Percentiles rank a stretch among this genome's conserved stretches.
Evolutionary conservation across 345 rosid species (phyloP).

Genomic region (Erucastrum elatum): DNA sequence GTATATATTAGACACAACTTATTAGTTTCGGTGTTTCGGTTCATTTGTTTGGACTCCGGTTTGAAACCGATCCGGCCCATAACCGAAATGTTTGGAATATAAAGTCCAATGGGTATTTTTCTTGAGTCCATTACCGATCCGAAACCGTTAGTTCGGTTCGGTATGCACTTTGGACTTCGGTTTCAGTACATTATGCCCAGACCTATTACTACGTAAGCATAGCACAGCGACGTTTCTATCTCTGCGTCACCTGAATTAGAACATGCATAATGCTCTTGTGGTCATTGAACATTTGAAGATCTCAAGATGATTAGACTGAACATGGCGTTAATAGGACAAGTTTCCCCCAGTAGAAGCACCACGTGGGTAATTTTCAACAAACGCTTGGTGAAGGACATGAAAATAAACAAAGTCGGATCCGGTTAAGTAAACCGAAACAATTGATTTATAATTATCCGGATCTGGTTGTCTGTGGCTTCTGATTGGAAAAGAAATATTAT

Average conservation of each 20-base stretch:
- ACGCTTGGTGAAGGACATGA: slow-evolving; percentile 77
- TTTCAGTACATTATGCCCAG: no score
- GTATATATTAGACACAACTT: no score
- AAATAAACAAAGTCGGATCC: slow-evolving; percentile 72
- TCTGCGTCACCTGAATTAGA: slow-evolving; percentile 58
- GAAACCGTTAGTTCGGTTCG: no score
- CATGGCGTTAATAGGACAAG: slow-evolving; percentile 74
- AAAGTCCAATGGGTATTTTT: no score
- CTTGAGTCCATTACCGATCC: no score
- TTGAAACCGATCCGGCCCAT: no score
- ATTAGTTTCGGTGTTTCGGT: no score
- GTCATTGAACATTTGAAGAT: slow-evolving; percentile 79
- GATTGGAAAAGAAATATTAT: not conserved
- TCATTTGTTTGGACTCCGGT: no score
- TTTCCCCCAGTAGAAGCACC: slow-evolving; percentile 75
- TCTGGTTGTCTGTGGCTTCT: slow-evolving; percentile 85
- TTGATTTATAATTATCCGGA: slow-evolving; percentile 93
- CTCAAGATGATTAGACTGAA: slow-evolving; percentile 76
- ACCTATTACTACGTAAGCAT: slow-evolving; percentile 42
- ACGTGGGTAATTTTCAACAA: slow-evolving; percentile 68
- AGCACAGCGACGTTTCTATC: slow-evolving; percentile 58
- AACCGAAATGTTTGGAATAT: no score
- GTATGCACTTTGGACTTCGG: no score
- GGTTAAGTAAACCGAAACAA: slow-evolving; percentile 73
- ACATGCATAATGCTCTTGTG: slow-evolving; percentile 98